Evolutionary conservation across 1,139 yeast species (phyloP).

Genomic region (Zygosaccharomyces pseudobailii): DNA sequence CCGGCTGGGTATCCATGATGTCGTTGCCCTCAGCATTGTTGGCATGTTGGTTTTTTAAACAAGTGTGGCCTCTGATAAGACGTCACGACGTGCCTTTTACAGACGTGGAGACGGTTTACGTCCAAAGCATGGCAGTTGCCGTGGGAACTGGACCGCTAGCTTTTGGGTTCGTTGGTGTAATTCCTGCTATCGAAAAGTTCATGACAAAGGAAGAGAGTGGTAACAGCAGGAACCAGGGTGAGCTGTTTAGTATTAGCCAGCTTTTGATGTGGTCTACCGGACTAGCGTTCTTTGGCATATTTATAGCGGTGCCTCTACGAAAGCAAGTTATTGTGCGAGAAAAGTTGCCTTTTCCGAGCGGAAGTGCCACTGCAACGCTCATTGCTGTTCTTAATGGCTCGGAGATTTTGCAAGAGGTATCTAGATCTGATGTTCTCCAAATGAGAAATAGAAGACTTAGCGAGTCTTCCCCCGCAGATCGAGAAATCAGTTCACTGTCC

Average conservation of each 20-base stretch:
- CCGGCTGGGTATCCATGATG: conserved; percentile 99
- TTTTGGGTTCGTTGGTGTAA: conserved; percentile 91
- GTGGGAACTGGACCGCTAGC: conserved; percentile 97
- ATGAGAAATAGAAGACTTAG: conserved; percentile 27
- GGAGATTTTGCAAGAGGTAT: conserved; percentile 45
- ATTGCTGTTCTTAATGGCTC: conserved; percentile 82
- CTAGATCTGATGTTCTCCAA: conserved; percentile 25
- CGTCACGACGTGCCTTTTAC: conserved; percentile 48
- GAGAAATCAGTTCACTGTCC: conserved; percentile 5
- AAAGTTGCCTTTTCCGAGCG: conserved; percentile 88
- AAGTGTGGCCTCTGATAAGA: conserved; percentile 35
- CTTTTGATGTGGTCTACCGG: conserved; percentile 80
- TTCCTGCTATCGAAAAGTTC: conserved; percentile 92
- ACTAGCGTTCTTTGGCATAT: conserved; percentile 88
- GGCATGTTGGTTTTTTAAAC: conserved; percentile 73
- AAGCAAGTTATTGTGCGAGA: conserved; percentile 80
- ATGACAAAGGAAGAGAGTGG: conserved; percentile 78
- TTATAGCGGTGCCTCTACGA: conserved; percentile 86
- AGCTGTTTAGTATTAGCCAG: conserved; percentile 44
- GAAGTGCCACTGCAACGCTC: conserved; percentile 91
- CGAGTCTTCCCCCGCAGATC: conserved; percentile 24
- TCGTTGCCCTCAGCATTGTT: conserved; percentile 89
- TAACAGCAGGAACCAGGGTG: conserved; percentile 35
- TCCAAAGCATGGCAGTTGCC: conserved; percentile 91
- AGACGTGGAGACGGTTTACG: conserved; percentile 88